Conservation (phyloP, 2,329 filamentous ascomycete genomes). For the Claviceps humidiphila region DNA sequence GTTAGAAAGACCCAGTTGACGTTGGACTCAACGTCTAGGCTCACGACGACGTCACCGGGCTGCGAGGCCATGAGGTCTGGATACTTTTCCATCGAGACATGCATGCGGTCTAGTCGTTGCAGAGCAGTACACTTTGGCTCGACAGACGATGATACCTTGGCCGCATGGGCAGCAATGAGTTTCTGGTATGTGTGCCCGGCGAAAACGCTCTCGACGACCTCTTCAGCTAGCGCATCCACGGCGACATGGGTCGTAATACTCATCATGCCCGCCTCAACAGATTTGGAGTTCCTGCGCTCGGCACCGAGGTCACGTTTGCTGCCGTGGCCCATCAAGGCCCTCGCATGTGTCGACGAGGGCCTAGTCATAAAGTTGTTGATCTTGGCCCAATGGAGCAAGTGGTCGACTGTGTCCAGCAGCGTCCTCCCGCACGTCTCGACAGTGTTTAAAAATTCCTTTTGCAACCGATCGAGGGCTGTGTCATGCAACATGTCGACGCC, state of each 20-base stretch:
- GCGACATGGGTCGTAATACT: constrained; percentile 14
- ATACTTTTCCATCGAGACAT: constrained; percentile 22
- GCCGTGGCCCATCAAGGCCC: background rate
- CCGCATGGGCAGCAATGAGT: constrained; percentile 9
- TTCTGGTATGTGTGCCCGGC: constrained; percentile 29
- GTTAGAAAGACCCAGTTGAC: constrained; percentile 46
- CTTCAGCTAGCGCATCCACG: constrained; percentile 29
- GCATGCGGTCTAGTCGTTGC: constrained; percentile 21
- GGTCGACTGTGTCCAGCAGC: constrained; percentile 40
- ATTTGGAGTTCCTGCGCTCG: background rate
- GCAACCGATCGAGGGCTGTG: constrained; percentile 31
- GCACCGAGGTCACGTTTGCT: constrained; percentile 1
- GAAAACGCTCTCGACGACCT: constrained; percentile 33
- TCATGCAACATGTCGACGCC: constrained; percentile 40
- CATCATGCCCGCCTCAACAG: constrained; percentile 7
- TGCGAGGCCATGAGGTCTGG: constrained; percentile 7
- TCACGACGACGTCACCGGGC: constrained; percentile 10
- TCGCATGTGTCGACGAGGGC: background rate
- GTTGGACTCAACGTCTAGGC: constrained; percentile 27
- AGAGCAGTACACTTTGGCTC: constrained; percentile 4
- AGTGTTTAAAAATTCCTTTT: constrained; percentile 32
- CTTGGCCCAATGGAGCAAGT: constrained; percentile 41
- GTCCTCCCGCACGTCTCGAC: constrained; percentile 38
- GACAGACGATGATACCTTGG: background rate
- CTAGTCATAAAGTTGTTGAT: constrained; percentile 27